These are phyloP conservation scores for Periconia sp. DNA, from an alignment of 2,329 filamentous ascomycete species.

Conservation along the genomic window DNA sequence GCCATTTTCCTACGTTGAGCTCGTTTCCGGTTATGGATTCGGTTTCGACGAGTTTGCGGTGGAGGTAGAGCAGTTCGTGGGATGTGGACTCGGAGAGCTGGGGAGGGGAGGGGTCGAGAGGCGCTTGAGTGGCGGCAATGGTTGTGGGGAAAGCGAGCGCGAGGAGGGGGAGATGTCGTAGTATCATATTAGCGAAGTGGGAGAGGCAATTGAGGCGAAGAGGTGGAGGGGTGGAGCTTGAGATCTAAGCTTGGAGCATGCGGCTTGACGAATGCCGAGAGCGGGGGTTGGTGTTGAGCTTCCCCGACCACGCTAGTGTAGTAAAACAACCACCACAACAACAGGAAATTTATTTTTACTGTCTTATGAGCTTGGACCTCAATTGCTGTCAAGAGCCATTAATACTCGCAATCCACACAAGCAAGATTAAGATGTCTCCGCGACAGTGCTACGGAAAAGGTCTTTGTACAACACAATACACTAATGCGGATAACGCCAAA, in stretches of 20 bases:
- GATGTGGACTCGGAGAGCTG: conserved; percentile 27
- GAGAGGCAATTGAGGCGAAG: conserved; percentile 1
- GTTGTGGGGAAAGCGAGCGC: conserved; percentile 16
- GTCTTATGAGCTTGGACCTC: too few relatives aligned
- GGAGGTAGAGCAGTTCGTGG: conserved; percentile 69
- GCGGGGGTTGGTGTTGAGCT: too few relatives aligned
- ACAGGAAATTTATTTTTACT: too few relatives aligned
- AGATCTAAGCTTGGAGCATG: conserved; percentile 6
- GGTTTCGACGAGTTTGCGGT: conserved; percentile 75
- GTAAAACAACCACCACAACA: too few relatives aligned
- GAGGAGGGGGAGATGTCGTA: conserved; percentile 20
- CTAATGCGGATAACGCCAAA: too few relatives aligned
- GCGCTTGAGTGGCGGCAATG: conserved; percentile 10
- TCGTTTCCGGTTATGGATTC: conserved; percentile 76
- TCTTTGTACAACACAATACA: too few relatives aligned
- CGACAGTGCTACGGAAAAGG: too few relatives aligned
- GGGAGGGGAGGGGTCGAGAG: conserved; percentile 10
- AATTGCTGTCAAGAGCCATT: too few relatives aligned
- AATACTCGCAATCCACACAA: too few relatives aligned
- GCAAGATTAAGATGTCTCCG: too few relatives aligned
- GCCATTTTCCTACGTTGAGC: conserved; percentile 69
- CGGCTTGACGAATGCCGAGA: too few relatives aligned
- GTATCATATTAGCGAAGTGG: conserved; percentile 16
- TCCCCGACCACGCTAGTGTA: too few relatives aligned
- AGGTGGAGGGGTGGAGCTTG: conserved; percentile 2